Percentiles rank a stretch among this genome's conserved stretches.
phyloP scores from a whole-genome alignment of 257 asterid genomes.

The Ehretia macrophylla region DNA sequence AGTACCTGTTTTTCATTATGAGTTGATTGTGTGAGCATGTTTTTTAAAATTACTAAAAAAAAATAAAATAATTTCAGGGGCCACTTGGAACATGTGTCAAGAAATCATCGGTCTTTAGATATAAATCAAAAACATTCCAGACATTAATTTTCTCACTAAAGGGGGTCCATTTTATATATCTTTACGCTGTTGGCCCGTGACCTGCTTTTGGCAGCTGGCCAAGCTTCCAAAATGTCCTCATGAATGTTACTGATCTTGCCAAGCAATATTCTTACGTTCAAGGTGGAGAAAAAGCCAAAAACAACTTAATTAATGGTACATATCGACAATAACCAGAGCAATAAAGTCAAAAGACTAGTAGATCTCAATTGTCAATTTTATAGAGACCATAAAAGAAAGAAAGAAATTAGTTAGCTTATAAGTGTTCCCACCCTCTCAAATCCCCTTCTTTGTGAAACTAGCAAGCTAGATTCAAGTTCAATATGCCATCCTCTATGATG shows the following conservation, averaged over 20 bases:
- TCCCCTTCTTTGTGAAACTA: neutral
- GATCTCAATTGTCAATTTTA: neutral
- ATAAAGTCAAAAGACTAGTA: slow-evolving; percentile 13
- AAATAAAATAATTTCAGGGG: too few relatives aligned
- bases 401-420: neutral
- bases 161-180: neutral
- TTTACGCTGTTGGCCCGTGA: slow-evolving; percentile 50
- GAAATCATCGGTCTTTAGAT: neutral
- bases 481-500: neutral
- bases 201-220: slow-evolving; percentile 35
- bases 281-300: slow-evolving; percentile 17
- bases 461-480: neutral
- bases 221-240: slow-evolving; percentile 26
- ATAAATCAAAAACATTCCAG: neutral
- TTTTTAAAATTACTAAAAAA: too few relatives aligned
- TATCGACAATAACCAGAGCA: neutral
- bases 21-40: too few relatives aligned
- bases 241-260: slow-evolving; percentile 21
- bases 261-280: slow-evolving; percentile 20
- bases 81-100: neutral
- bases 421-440: neutral
- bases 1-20: too few relatives aligned
- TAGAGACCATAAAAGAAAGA: neutral
- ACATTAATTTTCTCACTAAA: neutral
- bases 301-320: too few relatives aligned